Evolutionary conservation across 371 early-diverging fungal genomes (phyloP), one percentile per base, ranked within the genome.

Genomic region (Coemansia sp.): DNA sequence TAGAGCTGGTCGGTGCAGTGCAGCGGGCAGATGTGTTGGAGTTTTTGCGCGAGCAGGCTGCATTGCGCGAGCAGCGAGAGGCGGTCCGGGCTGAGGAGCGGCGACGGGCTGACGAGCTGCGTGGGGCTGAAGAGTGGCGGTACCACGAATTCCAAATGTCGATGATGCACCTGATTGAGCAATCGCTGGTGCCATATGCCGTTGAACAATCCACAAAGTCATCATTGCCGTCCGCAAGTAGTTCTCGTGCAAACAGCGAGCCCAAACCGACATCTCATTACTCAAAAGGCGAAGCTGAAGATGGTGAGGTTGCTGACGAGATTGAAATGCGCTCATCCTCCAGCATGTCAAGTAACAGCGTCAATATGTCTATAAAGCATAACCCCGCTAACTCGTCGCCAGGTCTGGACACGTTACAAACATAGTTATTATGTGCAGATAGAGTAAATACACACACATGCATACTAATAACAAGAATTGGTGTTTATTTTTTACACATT

Each of bases 61-160:
- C 59, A 4, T 25, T 62, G 18, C 79, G 79, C 44, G 71, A 78
- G 63, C 68, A 71, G 33, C 63, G 67, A 20, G 79, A 70, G 50
- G 54, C 67, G 4, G 37, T 42, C 8, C 67, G 78, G 11, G 48
- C 53, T 0, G 61, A 71, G 37, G 79, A 79, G 55, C 59, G 79
- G 21, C 59, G 59, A 23, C 57, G 71, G 6, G 52, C 37, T 4
- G 79, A 79, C 20, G 63, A 67, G 62, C 23, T 64, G 30, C 72
- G 79, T 18, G 42, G 42, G 21, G 68, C 71, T 2, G 79, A 79
- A 28, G 79, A 79, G 37, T 60, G 71, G 72, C 59, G 79, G 30
- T 79, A 67, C 18, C 79, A 79, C 42, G 71, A 79, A 65, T 79
- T 78, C 64, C 79, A 79, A n/a, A 77, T 79, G 78, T 67, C 75